Base-by-base conservation (phyloP, 1,139 yeast species). In the Suhomyces terraborum region DNA sequence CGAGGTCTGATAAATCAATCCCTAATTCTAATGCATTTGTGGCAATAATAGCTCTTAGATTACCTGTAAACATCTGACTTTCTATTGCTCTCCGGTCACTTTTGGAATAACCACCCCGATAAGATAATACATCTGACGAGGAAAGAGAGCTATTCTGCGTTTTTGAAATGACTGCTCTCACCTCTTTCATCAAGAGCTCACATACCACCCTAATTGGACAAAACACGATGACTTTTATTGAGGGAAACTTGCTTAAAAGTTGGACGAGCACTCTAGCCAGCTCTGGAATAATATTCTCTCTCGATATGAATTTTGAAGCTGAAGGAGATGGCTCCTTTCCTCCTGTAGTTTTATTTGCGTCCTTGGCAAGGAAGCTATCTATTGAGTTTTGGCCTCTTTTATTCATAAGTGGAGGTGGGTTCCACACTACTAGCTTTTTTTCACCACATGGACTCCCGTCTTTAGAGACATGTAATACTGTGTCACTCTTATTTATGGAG, bases 1-100 rank as follows among this genome's bases (percentile, higher is more conserved):
- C 98, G 39, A 93, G 67, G 18, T 85, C 87, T 34, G 98, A 95
- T 48, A 93, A 84, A 67, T 93, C 98, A 38, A 93, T 88, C 36
- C 99, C 99, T 38, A 93, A 72, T 58, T 93, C 99, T 44, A 93
- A 67, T 0, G 99, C 98, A 63, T 89, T 89, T 0, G 99, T 94
- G 0, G 98, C 95, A 3, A 93, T 80, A 21, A 94, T 86, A 0
- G 96, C 98, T 41, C 84, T 70, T 20, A 93, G 64, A 40, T 81
- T 79, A 0, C 98, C 97, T 43, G 77, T 78, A 59, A 93, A 94
- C 96, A 93, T 88, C 54, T 85, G 88, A 36, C 75, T 74, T 59
- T 93, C 99, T 43, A 93, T 93, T 35, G 80, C 75, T 48, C 98
- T 75, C 50, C 99, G 73, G 57, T 93, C 98, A 2, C 75, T 64